Evolutionary conservation across 2,329 filamentous ascomycete species (phyloP), one percentile per base, ranked within the genome.

Genomic region (Beauveria scarabaeidicola): DNA sequence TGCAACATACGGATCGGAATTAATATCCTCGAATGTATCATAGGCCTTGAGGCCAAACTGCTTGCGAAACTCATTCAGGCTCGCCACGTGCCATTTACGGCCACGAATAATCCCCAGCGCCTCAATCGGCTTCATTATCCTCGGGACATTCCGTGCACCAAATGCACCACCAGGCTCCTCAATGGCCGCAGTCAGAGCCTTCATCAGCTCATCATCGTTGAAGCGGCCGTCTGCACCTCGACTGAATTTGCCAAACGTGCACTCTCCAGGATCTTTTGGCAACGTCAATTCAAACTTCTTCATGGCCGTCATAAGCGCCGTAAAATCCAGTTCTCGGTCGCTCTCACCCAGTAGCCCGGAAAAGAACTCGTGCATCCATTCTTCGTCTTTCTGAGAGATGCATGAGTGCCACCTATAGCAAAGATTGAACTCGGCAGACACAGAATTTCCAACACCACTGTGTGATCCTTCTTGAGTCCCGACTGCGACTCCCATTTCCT

Each of bases 401-500:
- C 87, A 86, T 3, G 89, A 90, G 75, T 95, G 90, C 90, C 90
- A 95, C 63, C 90, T 81, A 71, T 96, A 95, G 65, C 89, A 88
- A 10, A 96, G 79, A 69, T 94, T 95, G 78, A 96, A 96, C 74
- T 96, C 91, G 3, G 88, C 89, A 0, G 89, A 93, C 5, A 93
- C 89, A 64, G 88, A 85, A 67, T 94, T 95, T 54, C 91, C 91
- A 0, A 88, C 83, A 46, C 89, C 91, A 25, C 85, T 80, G 48
- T 89, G 84, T 0, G 87, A 82, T 0, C 83, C 81, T 2, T 81
- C 72, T 36, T 78, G 77, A 9, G 78, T 85, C 63, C 77, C 79
- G 0, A 72, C 75, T 3, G 78, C 72, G 1, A 79, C 79, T 43
- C 81, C 85, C 72, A 86, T 88, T 65, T 88, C 83, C 13, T 83